phyloP scores from a whole-genome alignment of 345 rosid genomes.

The Limnanthes douglasii region DNA sequence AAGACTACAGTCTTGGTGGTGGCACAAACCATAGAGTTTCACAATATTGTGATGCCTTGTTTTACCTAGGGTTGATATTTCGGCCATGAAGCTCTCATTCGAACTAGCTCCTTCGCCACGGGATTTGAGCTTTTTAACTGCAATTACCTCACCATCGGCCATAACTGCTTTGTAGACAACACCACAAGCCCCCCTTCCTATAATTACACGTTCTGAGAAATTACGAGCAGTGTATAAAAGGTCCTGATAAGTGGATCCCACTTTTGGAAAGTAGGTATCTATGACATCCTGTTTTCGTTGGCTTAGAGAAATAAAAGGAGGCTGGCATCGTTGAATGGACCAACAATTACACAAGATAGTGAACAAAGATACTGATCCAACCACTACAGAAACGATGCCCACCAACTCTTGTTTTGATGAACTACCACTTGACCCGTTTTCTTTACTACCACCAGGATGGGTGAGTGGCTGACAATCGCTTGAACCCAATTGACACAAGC shows the following conservation, averaged over 20 bases:
- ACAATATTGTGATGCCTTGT: conserved; percentile 73
- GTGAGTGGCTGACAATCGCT: conserved; percentile 17
- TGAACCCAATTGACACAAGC: conserved; percentile 32
- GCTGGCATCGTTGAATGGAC: conserved; percentile 26
- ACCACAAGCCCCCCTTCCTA: conserved; percentile 85
- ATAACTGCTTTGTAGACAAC: conserved; percentile 54
- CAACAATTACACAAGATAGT: conserved; percentile 29
- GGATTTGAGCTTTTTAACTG: conserved; percentile 58
- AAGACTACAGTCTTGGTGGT: conserved; percentile 54
- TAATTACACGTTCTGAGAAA: conserved; percentile 35
- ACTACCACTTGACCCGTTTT: conserved; percentile 19
- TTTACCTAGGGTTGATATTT: conserved; percentile 69
- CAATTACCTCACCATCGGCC: conserved; percentile 46
- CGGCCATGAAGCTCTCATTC: conserved; percentile 60
- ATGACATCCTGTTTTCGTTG: conserved; percentile 20
- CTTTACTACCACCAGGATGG: conserved; percentile 16
- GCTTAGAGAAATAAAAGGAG: conserved; percentile 30
- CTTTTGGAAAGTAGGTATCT: conserved; percentile 52
- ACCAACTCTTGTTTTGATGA: conserved; percentile 25
- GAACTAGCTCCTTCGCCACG: conserved; percentile 41
- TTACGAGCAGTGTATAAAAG: conserved; percentile 50
- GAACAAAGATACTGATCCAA: conserved; percentile 37
- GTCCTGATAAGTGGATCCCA: conserved; percentile 56
- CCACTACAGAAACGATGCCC: conserved; percentile 25
- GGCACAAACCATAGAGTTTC: conserved; percentile 70